Evolutionary conservation across 441 rosid genomes (phyloP).

Genomic region (Pelargonium cotyledonis): DNA sequence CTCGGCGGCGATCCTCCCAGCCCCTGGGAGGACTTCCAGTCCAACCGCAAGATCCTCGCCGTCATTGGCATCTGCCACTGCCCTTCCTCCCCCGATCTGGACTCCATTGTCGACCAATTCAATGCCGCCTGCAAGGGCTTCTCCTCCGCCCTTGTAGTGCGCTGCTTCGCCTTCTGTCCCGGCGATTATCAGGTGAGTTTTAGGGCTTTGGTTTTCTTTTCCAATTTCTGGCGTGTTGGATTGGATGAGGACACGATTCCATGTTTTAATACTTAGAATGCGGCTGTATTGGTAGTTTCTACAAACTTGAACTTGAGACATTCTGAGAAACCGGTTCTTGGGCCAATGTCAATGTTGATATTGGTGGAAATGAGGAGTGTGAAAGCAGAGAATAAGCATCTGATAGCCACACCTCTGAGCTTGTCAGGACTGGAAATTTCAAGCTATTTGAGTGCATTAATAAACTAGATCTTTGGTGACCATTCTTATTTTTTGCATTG

Average conservation of each 20-base stretch:
- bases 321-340: not conserved
- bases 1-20: conserved; percentile 88
- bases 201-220: not conserved
- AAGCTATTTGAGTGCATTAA: not conserved
- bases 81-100: conserved; percentile 83
- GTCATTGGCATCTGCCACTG: conserved; percentile 89
- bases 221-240: conserved; percentile 1
- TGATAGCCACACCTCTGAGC: not conserved
- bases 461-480: not conserved
- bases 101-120: conserved; percentile 52
- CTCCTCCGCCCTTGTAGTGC: conserved; percentile 65
- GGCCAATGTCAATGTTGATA: not conserved
- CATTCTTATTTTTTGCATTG: not conserved
- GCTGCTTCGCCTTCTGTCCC: conserved; percentile 90
- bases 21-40: conserved; percentile 99
- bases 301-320: not conserved
- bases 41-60: conserved; percentile 84
- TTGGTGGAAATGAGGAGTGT: not conserved
- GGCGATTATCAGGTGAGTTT: conserved; percentile 68
- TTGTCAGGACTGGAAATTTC: not conserved
- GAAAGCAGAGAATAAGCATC: not conserved
- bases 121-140: conserved; percentile 48
- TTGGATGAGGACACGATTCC: not conserved
- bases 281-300: not conserved
- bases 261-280: not conserved